A percentile compares a stretch with the other conserved stretches of the same genome.
Evolutionary conservation across 2,329 filamentous ascomycete species (phyloP).

Genomic region (Bipolaris bicolor): DNA sequence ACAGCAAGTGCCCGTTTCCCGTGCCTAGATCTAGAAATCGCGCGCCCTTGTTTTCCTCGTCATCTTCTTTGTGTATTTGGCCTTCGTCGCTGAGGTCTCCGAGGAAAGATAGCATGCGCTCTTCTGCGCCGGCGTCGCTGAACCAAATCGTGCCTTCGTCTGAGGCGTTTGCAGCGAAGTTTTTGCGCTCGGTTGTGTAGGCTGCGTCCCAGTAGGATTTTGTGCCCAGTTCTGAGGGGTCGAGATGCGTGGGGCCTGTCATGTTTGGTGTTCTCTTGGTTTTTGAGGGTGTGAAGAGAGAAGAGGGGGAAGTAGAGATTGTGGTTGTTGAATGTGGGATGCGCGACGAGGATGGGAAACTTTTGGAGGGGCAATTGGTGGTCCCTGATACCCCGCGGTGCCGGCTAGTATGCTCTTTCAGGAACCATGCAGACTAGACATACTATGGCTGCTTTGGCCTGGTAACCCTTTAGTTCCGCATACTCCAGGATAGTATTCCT

Average conservation of each 20-base stretch:
- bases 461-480: not conserved
- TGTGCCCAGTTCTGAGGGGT: constrained; percentile 81
- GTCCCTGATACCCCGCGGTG: not conserved
- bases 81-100: constrained; percentile 58
- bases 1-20: constrained; percentile 91
- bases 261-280: constrained; percentile 5
- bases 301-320: not conserved
- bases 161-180: constrained; percentile 72
- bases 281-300: too few relatives aligned
- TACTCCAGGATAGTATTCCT: too few relatives aligned
- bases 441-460: not conserved
- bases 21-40: constrained; percentile 87
- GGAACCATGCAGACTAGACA: not conserved
- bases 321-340: not conserved
- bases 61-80: constrained; percentile 51
- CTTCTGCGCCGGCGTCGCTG: constrained; percentile 86
- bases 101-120: constrained; percentile 73
- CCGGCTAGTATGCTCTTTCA: not conserved
- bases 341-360: not conserved
- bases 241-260: constrained; percentile 56
- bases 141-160: constrained; percentile 96
- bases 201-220: constrained; percentile 71
- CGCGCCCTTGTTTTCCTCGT: constrained; percentile 21
- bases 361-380: constrained; percentile 1
- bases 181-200: constrained; percentile 73